Base-by-base conservation (phyloP, 2,329 filamentous ascomycete genomes). In the Aaosphaeria pasadenensis region DNA sequence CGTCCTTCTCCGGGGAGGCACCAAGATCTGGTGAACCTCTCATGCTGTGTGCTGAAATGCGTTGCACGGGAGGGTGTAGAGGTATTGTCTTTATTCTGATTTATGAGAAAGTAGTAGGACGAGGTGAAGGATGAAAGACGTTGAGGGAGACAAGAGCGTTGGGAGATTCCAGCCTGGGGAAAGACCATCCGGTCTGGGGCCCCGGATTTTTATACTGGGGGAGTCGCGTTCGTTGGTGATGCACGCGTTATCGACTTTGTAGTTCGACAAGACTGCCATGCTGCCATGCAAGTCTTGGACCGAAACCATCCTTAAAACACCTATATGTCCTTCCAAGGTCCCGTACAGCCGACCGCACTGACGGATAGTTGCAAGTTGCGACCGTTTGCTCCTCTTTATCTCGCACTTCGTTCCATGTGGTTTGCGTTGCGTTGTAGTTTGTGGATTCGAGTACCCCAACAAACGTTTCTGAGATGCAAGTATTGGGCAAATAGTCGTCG, bases 291-390 rank as follows among this genome's bases (percentile, higher is more conserved):
- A 9, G 9, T 36, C 33, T 36, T 36, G 33, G 33, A 36, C 33
- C 9, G 33, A 36, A 9, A 13, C 13, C 9, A 11, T 36, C 33
- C 79, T 76, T 41, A 72, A 71, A 32, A 72, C 74, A 5, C 74
- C 69, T 47, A 71, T 72, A 36, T 13, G 33, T 13, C 4, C 9
- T 11, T 36, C 33, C 33, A 36, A 36, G 17, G 9, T 13, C 33
- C 33, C 33, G 9, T 36, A 36, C 33, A 13, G 33, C 33, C 33
- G 33, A 13, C 33, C 33, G 33, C 33, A 36, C 33, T 9, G 13
- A 36, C 33, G 33, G 33, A 24, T 24, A 24, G 17, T 24, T 24
- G 17, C 17, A 24, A 24, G 17, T 24, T 24, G 17, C 17, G 17
- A 24, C 17, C 17, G 17, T 24, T 24, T 24, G 17, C 17, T 24